A percentile compares a stretch with the other conserved stretches of the same genome.
phyloP scores from a whole-genome alignment of 208 protist genomes.

The Leishmania guyanensis region DNA sequence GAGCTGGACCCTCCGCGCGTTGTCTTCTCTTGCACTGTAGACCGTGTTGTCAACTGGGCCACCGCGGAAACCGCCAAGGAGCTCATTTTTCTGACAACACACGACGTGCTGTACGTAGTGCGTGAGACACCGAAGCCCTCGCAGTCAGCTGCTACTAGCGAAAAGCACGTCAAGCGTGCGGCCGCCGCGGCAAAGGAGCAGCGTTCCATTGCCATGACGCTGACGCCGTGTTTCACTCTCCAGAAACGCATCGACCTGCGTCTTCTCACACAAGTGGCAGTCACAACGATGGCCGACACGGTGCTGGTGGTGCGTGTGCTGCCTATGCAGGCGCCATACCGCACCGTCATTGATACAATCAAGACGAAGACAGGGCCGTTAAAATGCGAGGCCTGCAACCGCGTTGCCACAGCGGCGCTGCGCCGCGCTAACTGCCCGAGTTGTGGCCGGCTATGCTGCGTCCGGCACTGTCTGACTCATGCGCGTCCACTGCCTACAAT shows the following conservation, averaged over 20 bases:
- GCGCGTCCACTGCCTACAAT: conserved; percentile 63
- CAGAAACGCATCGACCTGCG: conserved; percentile 74
- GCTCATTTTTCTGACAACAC: conserved; percentile 39
- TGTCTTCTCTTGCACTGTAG: conserved; percentile 45
- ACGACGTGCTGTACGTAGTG: conserved; percentile 37
- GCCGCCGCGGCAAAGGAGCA: background rate
- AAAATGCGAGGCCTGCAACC: conserved; percentile 35
- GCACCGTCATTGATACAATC: conserved; percentile 32
- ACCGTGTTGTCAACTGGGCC: conserved; percentile 48
- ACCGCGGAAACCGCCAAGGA: conserved; percentile 38
- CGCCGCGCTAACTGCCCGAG: conserved; percentile 69
- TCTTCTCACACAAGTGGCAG: conserved; percentile 57
- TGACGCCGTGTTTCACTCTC: conserved; percentile 32
- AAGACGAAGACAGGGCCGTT: conserved; percentile 20
- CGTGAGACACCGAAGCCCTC: conserved; percentile 15
- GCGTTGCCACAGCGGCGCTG: conserved; percentile 33
- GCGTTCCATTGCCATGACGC: background rate
- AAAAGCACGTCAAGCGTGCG: background rate
- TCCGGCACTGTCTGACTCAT: conserved; percentile 54
- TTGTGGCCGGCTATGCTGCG: conserved; percentile 69
- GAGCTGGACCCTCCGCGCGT: conserved; percentile 43
- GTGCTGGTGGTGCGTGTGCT: conserved; percentile 72
- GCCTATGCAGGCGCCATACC: conserved; percentile 49
- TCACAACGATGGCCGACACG: conserved; percentile 68
- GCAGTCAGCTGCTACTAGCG: background rate